phyloP scores from a whole-genome alignment of 106 monocot genomes.

The Narthecium ossifragum region DNA sequence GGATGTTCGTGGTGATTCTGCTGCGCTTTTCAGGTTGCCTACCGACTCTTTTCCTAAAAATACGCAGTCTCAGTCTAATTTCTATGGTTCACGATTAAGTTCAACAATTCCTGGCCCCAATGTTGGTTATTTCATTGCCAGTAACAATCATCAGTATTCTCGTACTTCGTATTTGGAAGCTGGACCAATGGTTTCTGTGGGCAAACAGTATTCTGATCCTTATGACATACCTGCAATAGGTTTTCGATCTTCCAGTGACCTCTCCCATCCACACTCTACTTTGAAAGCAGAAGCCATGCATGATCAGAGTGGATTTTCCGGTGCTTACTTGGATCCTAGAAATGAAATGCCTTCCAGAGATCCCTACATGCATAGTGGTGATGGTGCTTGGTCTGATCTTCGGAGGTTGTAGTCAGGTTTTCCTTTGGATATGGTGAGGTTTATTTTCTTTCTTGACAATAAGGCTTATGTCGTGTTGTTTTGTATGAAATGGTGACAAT shows the following conservation, averaged over 20 bases:
- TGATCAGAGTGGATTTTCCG: not conserved
- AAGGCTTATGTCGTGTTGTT: too few relatives aligned
- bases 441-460: too few relatives aligned
- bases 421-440: too few relatives aligned
- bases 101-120: slow-evolving; percentile 7
- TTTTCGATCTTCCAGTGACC: too few relatives aligned
- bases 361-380: slow-evolving; percentile 13
- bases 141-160: not conserved
- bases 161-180: slow-evolving; percentile 8
- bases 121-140: slow-evolving; percentile 1
- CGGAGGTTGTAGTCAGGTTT: too few relatives aligned
- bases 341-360: slow-evolving; percentile 22
- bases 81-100: slow-evolving; percentile 19
- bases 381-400: slow-evolving; percentile 5
- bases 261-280: slow-evolving; percentile 16
- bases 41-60: slow-evolving; percentile 27
- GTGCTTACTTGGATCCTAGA: slow-evolving; percentile 15
- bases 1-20: slow-evolving; percentile 26
- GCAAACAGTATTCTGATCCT: slow-evolving; percentile 8
- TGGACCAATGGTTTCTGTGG: slow-evolving; percentile 13
- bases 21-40: slow-evolving; percentile 60
- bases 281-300: slow-evolving; percentile 1
- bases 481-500: too few relatives aligned
- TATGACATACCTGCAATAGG: slow-evolving; percentile 1
- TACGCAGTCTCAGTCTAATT: not conserved